These are phyloP conservation scores for Urtica urens DNA, from an alignment of 306 rosid species.

Conservation along the genomic window DNA sequence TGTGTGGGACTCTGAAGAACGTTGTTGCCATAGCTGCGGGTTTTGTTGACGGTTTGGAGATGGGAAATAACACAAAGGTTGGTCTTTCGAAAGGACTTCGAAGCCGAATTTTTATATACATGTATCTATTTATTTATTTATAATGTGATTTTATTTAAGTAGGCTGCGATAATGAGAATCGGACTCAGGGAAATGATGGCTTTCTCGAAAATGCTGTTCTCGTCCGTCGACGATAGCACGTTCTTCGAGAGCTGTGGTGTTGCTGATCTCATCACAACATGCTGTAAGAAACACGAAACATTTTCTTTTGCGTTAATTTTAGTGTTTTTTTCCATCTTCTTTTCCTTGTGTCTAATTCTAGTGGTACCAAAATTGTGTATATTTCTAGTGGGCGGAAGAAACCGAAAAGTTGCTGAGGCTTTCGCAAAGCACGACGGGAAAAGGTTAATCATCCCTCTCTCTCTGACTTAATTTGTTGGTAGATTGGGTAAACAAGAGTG, in stretches of 20 bases:
- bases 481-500: too few species aligned
- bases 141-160: too few species aligned
- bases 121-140: too few species aligned
- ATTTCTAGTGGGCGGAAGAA: constrained; percentile 96
- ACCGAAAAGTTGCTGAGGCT: constrained; percentile 89
- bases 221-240: constrained; percentile 78
- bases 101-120: too few species aligned
- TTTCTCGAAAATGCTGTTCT: constrained; percentile 62
- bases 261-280: constrained; percentile 90
- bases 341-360: constrained; percentile 7
- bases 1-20: constrained; percentile 89
- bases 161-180: constrained; percentile 95
- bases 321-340: too few species aligned
- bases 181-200: constrained; percentile 81
- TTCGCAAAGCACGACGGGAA: constrained; percentile 64
- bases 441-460: constrained; percentile 29
- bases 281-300: constrained; percentile 44
- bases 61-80: constrained; percentile 95
- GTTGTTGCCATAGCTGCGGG: constrained; percentile 92
- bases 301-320: constrained; percentile 5
- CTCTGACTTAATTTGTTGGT: constrained; percentile 10
- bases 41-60: constrained; percentile 90
- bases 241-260: constrained; percentile 94
- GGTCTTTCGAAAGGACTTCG: too few species aligned
- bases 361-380: constrained; percentile 19